phyloP scores from a whole-genome alignment of 2,329 filamentous ascomycete species.

The Monosporascus sp. region DNA sequence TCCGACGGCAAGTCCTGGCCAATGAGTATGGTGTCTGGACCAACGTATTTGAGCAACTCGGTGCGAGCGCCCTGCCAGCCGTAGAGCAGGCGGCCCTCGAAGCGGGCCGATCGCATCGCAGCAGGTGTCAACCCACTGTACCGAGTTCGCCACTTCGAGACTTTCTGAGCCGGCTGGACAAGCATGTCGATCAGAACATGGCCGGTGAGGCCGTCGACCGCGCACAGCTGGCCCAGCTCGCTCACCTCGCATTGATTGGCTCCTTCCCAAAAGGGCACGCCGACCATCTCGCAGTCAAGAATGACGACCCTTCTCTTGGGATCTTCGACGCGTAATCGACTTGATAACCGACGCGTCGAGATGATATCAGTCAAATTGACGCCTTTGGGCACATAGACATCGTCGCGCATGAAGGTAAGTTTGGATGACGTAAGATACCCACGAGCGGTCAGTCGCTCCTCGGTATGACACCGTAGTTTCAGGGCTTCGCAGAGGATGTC shows the following conservation, averaged over 20 bases:
- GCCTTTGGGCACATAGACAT: not conserved
- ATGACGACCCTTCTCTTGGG: constrained; percentile 30
- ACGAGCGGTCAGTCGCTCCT: not conserved
- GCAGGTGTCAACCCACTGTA: constrained; percentile 32
- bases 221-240: constrained; percentile 20
- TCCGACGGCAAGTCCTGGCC: constrained; percentile 44
- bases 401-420: not conserved
- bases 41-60: constrained; percentile 35
- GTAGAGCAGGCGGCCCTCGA: constrained; percentile 24
- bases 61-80: constrained; percentile 39
- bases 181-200: constrained; percentile 38
- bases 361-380: not conserved
- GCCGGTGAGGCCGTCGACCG: constrained; percentile 40
- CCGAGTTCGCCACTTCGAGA: constrained; percentile 32
- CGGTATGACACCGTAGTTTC: not conserved
- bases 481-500: not conserved
- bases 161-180: constrained; percentile 29
- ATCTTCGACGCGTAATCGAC: no score
- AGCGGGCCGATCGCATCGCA: constrained; percentile 27
- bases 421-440: not conserved
- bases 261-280: constrained; percentile 12
- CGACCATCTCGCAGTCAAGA: constrained; percentile 46
- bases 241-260: not conserved
- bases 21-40: constrained; percentile 39
- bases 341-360: not conserved